Percentiles rank a stretch among this genome's conserved stretches.
phyloP scores from a whole-genome alignment of 345 rosid genomes.

The Microthlaspi erraticum region DNA sequence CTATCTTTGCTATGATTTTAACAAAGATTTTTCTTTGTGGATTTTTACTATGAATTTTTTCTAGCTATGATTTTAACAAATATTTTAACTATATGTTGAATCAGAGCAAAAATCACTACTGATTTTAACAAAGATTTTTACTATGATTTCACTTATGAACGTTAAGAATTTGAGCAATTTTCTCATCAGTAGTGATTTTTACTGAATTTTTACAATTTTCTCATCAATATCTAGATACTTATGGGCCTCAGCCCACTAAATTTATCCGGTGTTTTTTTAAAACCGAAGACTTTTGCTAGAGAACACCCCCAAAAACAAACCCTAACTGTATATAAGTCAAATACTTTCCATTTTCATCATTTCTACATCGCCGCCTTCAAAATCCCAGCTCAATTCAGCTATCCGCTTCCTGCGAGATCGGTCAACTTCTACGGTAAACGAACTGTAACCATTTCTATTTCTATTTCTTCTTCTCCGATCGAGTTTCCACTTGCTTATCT shows the following conservation, averaged over 20 bases:
- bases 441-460: not conserved
- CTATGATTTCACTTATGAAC: too few relatives aligned
- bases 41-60: too few relatives aligned
- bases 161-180: too few relatives aligned
- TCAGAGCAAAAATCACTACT: too few relatives aligned
- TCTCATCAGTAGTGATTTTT: too few relatives aligned
- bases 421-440: conserved; percentile 17
- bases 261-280: not conserved
- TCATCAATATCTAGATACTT: too few relatives aligned
- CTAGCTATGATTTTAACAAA: too few relatives aligned
- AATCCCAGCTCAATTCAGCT: not conserved
- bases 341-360: not conserved
- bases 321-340: conserved; percentile 26
- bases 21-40: too few relatives aligned
- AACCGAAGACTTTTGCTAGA: not conserved
- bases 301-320: conserved; percentile 10
- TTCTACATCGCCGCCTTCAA: conserved; percentile 21
- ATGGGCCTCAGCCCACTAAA: not conserved
- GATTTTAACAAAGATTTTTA: too few relatives aligned
- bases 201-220: too few relatives aligned
- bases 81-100: too few relatives aligned
- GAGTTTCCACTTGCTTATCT: not conserved
- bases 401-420: conserved; percentile 15
- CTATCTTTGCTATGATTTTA: too few relatives aligned
- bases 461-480: not conserved